Evolutionary conservation across 176 grass and related monocot species (phyloP).

Genomic region (Metroxylon sagu): DNA sequence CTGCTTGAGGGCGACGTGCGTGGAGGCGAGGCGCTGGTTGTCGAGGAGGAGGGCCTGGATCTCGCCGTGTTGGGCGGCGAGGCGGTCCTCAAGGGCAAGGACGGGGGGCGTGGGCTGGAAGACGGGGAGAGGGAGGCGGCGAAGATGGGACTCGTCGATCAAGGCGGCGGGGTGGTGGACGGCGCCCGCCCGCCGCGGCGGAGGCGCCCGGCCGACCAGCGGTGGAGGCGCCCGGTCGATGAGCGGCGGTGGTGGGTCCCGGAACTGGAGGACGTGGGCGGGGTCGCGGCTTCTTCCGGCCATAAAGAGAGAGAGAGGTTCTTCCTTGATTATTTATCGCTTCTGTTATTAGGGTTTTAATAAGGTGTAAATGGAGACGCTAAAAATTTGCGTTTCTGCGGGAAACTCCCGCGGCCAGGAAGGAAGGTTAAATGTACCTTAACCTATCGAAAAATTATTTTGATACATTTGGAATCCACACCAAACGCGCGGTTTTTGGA

Average conservation of each 20-base stretch:
- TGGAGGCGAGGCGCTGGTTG: constrained; percentile 88
- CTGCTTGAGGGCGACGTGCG: constrained; percentile 81
- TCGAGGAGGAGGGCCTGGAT: constrained; percentile 72
- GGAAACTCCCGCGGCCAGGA: no score
- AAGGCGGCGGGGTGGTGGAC: background rate
- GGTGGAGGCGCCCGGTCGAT: constrained; percentile 13
- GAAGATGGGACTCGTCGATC: constrained; percentile 2
- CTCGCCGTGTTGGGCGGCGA: constrained; percentile 39
- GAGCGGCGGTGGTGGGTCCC: background rate
- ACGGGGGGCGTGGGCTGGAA: background rate
- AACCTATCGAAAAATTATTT: no score
- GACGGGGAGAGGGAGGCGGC: constrained; percentile 12
- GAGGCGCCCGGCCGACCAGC: constrained; percentile 1
- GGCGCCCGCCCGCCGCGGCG: background rate
- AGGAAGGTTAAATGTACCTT: no score
- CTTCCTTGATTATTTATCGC: no score
- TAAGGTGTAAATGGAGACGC: no score
- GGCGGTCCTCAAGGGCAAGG: constrained; percentile 57
- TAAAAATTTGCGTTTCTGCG: no score
- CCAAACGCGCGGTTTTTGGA: no score
- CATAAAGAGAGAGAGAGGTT: no score
- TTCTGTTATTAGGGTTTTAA: no score
- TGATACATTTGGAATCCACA: no score
- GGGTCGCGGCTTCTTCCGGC: no score
- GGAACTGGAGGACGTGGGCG: no score